Base-by-base conservation (phyloP, 2,329 filamentous ascomycete species). In the Tolypocladium capitatum region DNA sequence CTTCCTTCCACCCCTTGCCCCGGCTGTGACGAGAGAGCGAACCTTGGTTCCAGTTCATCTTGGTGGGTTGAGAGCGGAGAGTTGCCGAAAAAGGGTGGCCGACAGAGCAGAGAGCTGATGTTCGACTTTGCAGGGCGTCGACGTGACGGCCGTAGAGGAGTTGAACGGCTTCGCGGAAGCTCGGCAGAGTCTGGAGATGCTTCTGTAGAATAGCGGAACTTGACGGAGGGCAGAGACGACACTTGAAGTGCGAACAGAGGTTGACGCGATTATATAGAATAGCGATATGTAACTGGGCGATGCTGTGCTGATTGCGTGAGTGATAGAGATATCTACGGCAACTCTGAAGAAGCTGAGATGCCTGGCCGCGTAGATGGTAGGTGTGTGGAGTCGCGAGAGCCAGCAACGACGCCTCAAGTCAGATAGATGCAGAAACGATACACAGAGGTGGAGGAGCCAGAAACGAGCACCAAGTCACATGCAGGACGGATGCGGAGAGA, bases 41-140 rank as follows among this genome's bases (percentile, higher is more conserved):
- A 10, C 66, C 64, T 51, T 65, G 64, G 2, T 62, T 69, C 66
- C 68, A 69, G 52, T 71, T 71, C 68, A 71, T 71, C 38, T 31
- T 53, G 30, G 27, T 30, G 20, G 18, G 40, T n/a, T 21, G 20
- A 36, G 32, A 16, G 32, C 4, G 20, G 24, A 34, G 13, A 8
- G 30, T 32, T 13, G 10, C 43, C 13, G 20, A 41, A 41, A 4
- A 21, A 10, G 21, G 8, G 21, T n/a, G 14, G 14, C 14, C 11
- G 4, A 41, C 14, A 24, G 6, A 28, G 16, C 4, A 27, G 21
- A 5, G 21, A 16, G 6, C 2, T 16, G 13, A 16, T 24, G 11
- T 27, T 2, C 35, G 35, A 24, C 20, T 8, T 24, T 11, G 13
- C 31, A 24, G 18, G 33, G 16, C 9, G 7, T 18, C 18, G 16